phyloP scores from a whole-genome alignment of 1,284 basidiomycete species.

The Rhodotorula mucilaginosa region DNA sequence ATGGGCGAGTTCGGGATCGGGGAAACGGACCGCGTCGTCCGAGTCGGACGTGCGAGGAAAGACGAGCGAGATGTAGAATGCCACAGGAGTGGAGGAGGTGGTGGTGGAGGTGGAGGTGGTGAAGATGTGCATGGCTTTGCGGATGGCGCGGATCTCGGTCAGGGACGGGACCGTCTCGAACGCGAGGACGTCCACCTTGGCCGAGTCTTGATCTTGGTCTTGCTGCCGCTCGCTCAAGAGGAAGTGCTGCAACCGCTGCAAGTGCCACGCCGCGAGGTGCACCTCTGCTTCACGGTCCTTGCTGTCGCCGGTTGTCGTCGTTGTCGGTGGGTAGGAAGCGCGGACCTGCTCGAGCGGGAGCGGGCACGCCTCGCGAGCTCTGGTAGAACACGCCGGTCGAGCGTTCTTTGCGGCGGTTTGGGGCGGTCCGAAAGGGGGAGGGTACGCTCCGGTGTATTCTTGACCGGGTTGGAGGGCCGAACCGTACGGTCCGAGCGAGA shows the following conservation, averaged over 20 bases:
- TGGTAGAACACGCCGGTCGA: background rate
- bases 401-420: background rate
- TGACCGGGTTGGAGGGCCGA: conserved; percentile 38
- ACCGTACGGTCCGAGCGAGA: conserved; percentile 43
- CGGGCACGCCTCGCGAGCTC: conserved; percentile 12
- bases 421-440: conserved; percentile 28
- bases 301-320: background rate
- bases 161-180: conserved; percentile 38
- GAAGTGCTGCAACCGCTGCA: conserved; percentile 30
- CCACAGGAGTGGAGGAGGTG: background rate
- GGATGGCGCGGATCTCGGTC: conserved; percentile 29
- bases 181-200: conserved; percentile 13
- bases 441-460: conserved; percentile 43
- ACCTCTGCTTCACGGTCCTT: conserved; percentile 8
- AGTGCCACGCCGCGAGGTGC: conserved; percentile 35
- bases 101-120: background rate
- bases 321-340: background rate
- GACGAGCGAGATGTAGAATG: conserved; percentile 37
- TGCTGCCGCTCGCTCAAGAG: background rate
- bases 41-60: conserved; percentile 21
- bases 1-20: conserved; percentile 15
- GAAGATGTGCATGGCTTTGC: conserved; percentile 26
- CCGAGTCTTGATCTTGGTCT: background rate
- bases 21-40: conserved; percentile 11
- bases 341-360: conserved; percentile 13